Evolutionary conservation across 768 basidiomycete species (phyloP).

Genomic region (Boletus vermiculosoides): DNA sequence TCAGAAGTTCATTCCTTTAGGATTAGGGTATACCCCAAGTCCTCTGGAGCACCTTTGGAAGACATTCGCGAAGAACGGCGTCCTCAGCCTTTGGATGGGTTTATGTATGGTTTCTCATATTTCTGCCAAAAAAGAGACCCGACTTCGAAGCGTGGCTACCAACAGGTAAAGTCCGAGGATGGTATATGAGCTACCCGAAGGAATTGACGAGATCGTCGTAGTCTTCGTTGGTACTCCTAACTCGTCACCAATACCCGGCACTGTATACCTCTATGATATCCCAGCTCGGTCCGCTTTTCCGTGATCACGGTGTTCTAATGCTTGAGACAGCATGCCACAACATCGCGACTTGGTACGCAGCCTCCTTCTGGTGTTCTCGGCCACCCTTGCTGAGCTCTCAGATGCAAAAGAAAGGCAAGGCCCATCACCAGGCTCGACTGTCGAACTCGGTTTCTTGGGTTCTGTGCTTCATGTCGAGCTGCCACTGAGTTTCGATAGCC

Average conservation of each 20-base stretch:
- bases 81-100: conserved; percentile 54
- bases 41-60: conserved; percentile 17
- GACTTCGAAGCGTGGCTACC: conserved; percentile 72
- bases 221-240: conserved; percentile 68
- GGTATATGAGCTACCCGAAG: not conserved
- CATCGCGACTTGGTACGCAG: conserved; percentile 75
- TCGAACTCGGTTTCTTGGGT: conserved; percentile 85
- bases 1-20: conserved; percentile 85
- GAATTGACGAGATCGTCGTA: conserved; percentile 7
- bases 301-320: conserved; percentile 72
- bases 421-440: conserved; percentile 58
- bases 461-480: conserved; percentile 70
- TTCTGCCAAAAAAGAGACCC: conserved; percentile 71
- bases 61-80: conserved; percentile 27
- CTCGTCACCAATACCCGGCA: conserved; percentile 77
- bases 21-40: conserved; percentile 52
- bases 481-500: conserved; percentile 65
- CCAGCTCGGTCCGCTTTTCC: conserved; percentile 73
- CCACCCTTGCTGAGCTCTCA: conserved; percentile 7
- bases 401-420: conserved; percentile 69
- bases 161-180: conserved; percentile 51
- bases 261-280: conserved; percentile 69
- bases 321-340: conserved; percentile 85
- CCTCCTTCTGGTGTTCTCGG: not conserved
- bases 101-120: conserved; percentile 74